phyloP scores from a whole-genome alignment of 257 asterid species.

The Cordia subcordata region DNA sequence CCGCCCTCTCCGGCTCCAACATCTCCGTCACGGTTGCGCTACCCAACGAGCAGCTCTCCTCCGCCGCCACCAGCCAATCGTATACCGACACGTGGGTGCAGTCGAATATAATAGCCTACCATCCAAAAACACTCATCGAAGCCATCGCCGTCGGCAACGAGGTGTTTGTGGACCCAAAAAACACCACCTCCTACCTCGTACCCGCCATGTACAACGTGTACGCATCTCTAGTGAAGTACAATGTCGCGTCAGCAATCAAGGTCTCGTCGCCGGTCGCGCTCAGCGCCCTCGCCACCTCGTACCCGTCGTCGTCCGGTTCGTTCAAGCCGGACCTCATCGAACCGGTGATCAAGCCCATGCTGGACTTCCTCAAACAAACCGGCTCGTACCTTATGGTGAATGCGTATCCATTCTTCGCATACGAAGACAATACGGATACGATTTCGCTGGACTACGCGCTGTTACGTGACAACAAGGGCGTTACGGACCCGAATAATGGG shows the following conservation, averaged over 20 bases:
- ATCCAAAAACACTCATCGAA: conserved; percentile 53
- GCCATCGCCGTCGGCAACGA: conserved; percentile 86
- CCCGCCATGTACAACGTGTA: conserved; percentile 82
- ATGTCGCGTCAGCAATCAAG: conserved; percentile 40
- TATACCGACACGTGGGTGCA: conserved; percentile 75
- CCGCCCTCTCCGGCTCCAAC: conserved; percentile 62
- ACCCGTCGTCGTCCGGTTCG: conserved; percentile 78
- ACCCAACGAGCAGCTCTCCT: conserved; percentile 67
- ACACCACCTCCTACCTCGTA: conserved; percentile 56
- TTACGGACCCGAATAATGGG: conserved; percentile 55
- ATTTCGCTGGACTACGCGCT: conserved; percentile 68
- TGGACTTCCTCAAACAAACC: conserved; percentile 46
- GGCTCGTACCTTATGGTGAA: conserved; percentile 73
- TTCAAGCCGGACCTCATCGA: conserved; percentile 58
- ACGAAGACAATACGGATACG: conserved; percentile 51
- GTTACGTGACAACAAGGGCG: conserved; percentile 44
- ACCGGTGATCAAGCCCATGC: conserved; percentile 80
- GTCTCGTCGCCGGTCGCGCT: conserved; percentile 74
- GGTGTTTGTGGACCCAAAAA: conserved; percentile 58
- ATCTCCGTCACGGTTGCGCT: conserved; percentile 68
- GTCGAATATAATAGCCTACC: conserved; percentile 50
- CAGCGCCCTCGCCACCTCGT: conserved; percentile 52
- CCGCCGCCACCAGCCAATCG: conserved; percentile 53
- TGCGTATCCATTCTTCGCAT: conserved; percentile 75
- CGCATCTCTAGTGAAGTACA: conserved; percentile 45